These are phyloP conservation scores for Tolypocladium sp. DNA, from an alignment of 2,329 filamentous ascomycete genomes.

Conservation along the genomic window DNA sequence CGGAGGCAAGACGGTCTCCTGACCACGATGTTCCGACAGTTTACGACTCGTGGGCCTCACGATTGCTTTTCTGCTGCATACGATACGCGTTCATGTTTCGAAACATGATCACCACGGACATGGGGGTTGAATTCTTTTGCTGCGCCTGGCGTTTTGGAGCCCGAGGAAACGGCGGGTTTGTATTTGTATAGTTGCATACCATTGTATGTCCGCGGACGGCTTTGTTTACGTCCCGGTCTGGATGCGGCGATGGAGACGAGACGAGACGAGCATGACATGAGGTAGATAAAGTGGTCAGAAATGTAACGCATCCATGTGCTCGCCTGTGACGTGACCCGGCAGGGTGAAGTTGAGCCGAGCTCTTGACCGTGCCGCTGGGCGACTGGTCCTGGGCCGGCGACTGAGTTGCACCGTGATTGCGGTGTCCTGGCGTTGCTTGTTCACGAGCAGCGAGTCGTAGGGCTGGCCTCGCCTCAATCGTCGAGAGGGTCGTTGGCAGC, in stretches of 20 bases:
- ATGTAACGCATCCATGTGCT: background rate
- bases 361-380: background rate
- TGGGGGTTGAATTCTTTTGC: background rate
- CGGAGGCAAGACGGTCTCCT: conserved; percentile 56
- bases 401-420: background rate
- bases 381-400: background rate
- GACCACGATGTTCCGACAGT: background rate
- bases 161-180: background rate
- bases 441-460: too few relatives aligned
- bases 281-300: background rate
- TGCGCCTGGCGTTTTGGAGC: background rate
- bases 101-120: background rate
- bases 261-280: background rate
- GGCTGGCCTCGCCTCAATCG: too few relatives aligned
- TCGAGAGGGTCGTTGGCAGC: too few relatives aligned
- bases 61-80: background rate
- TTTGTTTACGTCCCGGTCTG: too few relatives aligned
- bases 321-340: background rate
- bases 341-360: background rate
- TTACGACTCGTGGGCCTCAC: background rate
- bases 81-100: background rate
- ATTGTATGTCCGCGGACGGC: background rate
- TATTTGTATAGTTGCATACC: background rate
- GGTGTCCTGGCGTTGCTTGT: background rate
- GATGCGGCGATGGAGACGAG: background rate